These are phyloP conservation scores for Zymoseptoria passerinii DNA, from an alignment of 2,329 filamentous ascomycete genomes.

Conservation along the genomic window DNA sequence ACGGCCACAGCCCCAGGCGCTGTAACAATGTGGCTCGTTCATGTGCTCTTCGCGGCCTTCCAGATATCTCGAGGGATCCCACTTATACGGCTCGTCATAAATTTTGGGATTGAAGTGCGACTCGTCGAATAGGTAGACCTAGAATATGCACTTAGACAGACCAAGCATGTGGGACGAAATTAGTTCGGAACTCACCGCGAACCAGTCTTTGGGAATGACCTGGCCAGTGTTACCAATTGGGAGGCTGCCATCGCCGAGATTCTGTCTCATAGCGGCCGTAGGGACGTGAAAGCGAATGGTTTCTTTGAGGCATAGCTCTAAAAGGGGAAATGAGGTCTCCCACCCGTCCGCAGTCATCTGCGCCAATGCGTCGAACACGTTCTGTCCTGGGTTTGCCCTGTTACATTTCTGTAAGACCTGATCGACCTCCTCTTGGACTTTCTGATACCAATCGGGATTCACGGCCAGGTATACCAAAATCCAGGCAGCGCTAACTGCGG, in stretches of 20 bases:
- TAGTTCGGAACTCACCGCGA: neutral
- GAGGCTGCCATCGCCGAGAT: constrained; percentile 40
- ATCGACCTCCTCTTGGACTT: neutral
- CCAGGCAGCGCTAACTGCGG: constrained; percentile 48
- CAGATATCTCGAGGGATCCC: constrained; percentile 45
- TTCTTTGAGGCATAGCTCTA: constrained; percentile 47
- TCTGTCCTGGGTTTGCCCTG: neutral
- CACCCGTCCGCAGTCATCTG: constrained; percentile 39
- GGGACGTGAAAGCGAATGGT: constrained; percentile 44
- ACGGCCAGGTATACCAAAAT: constrained; percentile 44
- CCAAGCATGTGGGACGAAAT: too few relatives aligned
- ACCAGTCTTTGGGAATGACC: constrained; percentile 37
- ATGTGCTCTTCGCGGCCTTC: constrained; percentile 43
- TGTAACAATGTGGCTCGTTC: constrained; percentile 29
- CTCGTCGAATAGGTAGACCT: constrained; percentile 32
- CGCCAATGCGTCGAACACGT: neutral
- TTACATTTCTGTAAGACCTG: neutral
- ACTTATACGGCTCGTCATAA: constrained; percentile 42
- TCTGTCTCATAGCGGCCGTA: constrained; percentile 46
- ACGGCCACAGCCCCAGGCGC: constrained; percentile 33
- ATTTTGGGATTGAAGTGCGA: constrained; percentile 42
- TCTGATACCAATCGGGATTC: constrained; percentile 37
- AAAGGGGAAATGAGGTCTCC: constrained; percentile 47
- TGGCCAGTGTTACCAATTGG: constrained; percentile 37
- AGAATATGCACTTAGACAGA: too few relatives aligned